Base-by-base conservation (phyloP, 768 basidiomycete genomes). In the Neoboletus subvelutipes region DNA sequence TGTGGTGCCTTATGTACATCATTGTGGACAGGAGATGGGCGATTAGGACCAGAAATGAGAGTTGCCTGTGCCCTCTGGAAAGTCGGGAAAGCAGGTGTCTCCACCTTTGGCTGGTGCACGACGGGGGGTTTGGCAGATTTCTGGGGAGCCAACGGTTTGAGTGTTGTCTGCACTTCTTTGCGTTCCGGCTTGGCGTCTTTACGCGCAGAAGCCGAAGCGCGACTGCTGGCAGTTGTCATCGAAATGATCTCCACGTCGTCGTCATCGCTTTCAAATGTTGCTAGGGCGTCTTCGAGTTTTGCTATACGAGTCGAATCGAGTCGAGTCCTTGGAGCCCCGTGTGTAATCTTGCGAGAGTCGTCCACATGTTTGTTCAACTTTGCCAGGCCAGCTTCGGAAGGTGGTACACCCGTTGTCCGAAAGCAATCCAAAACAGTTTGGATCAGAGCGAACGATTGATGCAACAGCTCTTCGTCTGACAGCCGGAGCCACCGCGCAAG, bases 391-490 rank as follows among this genome's bases (percentile, higher is more conserved):
- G 73, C 76, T 28, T 82, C 75, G 5, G 76, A 76, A 1, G 89
- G 92, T 3, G 71, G 76, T 4, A 86, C 75, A 7, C 76, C 71
- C 2, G 83, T 82, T 45, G 85, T 82, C 50, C 81, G 80, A 74
- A 97, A 93, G 57, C 89, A 84, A 20, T 83, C 81, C 49, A 98
- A 77, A 28, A 98, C 79, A 13, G 85, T 82, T 65, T 90, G 86
- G 24, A 98, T 76, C 22, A 98, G 79, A 49, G 90, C 78, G 61
- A 92, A 94, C 0, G 94, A 88, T 64, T 95, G 92, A 71, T 94
- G 87, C 3, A 98, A 77, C 7, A 97, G 80, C 67, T 98, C 96
- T 64, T 88, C 82, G 71, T 98, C 93, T 13, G 94, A 98, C 36
- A 98, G 78, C 26, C 95, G 86, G 46, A 98, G 76, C 97, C 97